Evolutionary conservation across 2,329 filamentous ascomycete genomes (phyloP).

Genomic region (Biscogniauxia marginata): DNA sequence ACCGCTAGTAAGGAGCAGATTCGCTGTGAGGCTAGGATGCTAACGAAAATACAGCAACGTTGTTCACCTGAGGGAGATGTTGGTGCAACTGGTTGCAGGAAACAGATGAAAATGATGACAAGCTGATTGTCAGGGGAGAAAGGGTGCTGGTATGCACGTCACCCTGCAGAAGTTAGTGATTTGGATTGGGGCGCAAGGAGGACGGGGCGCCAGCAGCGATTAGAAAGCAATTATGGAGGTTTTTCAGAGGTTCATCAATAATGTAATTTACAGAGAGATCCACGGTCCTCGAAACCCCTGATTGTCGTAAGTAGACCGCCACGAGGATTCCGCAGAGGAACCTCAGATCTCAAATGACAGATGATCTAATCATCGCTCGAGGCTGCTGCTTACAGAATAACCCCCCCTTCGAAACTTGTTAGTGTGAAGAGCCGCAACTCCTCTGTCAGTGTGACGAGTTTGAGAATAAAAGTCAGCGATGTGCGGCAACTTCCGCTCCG

Average conservation of each 20-base stretch:
- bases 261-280: not conserved
- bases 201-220: not conserved
- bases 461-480: not conserved
- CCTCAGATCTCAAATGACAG: not conserved
- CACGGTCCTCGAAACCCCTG: not conserved
- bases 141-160: conserved; percentile 2
- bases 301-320: not conserved
- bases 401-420: not conserved
- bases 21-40: too few species aligned
- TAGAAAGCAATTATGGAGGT: not conserved
- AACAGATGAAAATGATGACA: not conserved
- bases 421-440: not conserved
- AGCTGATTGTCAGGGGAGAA: not conserved
- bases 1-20: not conserved
- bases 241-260: not conserved
- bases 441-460: not conserved
- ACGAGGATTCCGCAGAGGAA: not conserved
- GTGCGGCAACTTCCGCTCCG: not conserved
- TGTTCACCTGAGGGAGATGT: too few species aligned
- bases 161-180: not conserved
- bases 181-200: not conserved
- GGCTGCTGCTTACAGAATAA: too few species aligned
- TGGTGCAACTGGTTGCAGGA: too few species aligned
- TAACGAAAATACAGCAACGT: too few species aligned
- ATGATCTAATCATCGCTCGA: not conserved